These are phyloP conservation scores for Ambrosia hybrid DNA, from an alignment of 140 eudicot genomes.

Conservation along the genomic window DNA sequence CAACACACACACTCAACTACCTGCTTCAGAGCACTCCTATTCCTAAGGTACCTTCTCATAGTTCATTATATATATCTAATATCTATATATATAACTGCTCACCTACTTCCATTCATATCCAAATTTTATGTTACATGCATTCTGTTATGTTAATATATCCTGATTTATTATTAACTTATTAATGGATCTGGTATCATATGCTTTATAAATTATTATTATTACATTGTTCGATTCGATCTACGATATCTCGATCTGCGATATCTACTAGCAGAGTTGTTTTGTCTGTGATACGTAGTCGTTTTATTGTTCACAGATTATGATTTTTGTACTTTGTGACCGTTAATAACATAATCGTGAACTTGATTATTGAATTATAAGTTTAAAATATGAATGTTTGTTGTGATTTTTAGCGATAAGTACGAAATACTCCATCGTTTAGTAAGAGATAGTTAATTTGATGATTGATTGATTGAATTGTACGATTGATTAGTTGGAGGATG, in stretches of 20 bases:
- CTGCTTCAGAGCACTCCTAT: slow-evolving; percentile 25
- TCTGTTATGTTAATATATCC: not conserved
- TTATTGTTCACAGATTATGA: slow-evolving; percentile 15
- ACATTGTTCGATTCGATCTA: slow-evolving; percentile 10
- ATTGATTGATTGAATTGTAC: not conserved
- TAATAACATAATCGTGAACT: slow-evolving; percentile 6
- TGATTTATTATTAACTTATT: not conserved
- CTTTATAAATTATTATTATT: not conserved
- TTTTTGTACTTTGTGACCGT: not conserved
- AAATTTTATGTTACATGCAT: slow-evolving; percentile 9
- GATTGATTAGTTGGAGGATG: slow-evolving; percentile 11
- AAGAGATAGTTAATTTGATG: not conserved
- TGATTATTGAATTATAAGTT: slow-evolving; percentile 4
- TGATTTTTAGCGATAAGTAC: not conserved
- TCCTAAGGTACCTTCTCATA: slow-evolving; percentile 17
- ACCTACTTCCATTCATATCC: slow-evolving; percentile 16
- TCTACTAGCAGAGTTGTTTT: slow-evolving; percentile 1
- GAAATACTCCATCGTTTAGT: not conserved
- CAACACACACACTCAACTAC: slow-evolving; percentile 17
- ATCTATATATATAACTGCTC: too few relatives aligned
- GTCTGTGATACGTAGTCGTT: not conserved
- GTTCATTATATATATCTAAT: not conserved
- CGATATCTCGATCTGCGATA: too few relatives aligned
- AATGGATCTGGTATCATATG: slow-evolving; percentile 22
- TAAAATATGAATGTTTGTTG: slow-evolving; percentile 11